These are phyloP conservation scores for Stromatinia cepivora DNA, from an alignment of 2,329 filamentous ascomycete species.

Conservation along the genomic window DNA sequence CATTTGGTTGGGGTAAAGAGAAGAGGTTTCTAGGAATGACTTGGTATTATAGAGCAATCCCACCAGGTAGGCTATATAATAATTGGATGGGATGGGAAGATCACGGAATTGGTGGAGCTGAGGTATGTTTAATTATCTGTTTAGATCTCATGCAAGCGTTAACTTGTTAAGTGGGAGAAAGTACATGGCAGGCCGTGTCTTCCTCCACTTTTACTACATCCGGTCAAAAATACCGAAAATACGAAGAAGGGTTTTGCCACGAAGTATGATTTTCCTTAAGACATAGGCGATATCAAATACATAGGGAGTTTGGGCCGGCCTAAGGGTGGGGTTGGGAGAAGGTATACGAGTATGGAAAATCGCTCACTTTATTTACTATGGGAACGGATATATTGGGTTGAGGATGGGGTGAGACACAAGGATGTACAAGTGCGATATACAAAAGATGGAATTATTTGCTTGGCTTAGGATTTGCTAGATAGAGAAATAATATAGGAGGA, in stretches of 20 bases:
- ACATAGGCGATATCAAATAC: not conserved
- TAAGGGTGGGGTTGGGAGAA: not conserved
- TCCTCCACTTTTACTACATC: constrained; percentile 59
- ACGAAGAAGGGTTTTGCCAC: not conserved
- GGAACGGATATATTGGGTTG: not conserved
- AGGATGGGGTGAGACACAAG: fast-evolving
- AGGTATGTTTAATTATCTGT: constrained; percentile 29
- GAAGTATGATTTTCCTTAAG: constrained; percentile 15
- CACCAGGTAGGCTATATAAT: constrained; percentile 60
- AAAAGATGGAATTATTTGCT: constrained; percentile 6
- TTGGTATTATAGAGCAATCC: constrained; percentile 61
- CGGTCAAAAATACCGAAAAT: constrained; percentile 58
- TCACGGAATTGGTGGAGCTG: constrained; percentile 52
- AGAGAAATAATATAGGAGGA: not conserved
- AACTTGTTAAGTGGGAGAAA: constrained; percentile 51
- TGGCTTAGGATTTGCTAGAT: not conserved
- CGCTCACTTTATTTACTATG: not conserved
- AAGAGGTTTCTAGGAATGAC: constrained; percentile 58
- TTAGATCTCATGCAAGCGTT: not conserved
- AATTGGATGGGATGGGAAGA: constrained; percentile 64
- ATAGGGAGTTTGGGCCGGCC: not conserved
- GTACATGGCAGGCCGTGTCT: constrained; percentile 57
- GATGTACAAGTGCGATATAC: not conserved
- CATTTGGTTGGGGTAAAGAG: constrained; percentile 61
- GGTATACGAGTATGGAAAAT: not conserved